Evolutionary conservation across 345 rosid genomes (phyloP), one percentile per base, ranked within the genome.

Genomic region (Pistacia integerrima): DNA sequence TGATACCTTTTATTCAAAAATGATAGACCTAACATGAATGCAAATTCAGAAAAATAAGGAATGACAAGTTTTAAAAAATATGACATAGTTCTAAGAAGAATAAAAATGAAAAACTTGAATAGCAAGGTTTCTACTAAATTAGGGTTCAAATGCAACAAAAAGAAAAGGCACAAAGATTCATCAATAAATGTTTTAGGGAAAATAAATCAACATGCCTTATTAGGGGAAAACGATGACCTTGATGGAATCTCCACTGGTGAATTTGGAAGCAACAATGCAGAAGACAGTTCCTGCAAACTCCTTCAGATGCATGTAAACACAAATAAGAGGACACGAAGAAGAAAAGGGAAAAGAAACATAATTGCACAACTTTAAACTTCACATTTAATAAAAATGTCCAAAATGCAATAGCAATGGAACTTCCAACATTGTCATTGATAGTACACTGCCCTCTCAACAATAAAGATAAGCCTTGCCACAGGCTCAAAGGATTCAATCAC

Each of bases 211-310:
- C 67, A 63, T 75, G 85, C 94, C 93, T 82, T 80, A 56, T 79
- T 84, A 6, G 75, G 73, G 62, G 76, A 76, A 68, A 71, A 79
- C 67, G 87, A 68, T 44, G 82, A 66, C 64, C 85, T 77, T 13
- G 78, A 86, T 38, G 79, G 68, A 75, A 78, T 88, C 75, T 79
- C 85, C 73, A 8, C 64, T 70, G 67, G 70, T 64, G 85, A 72
- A 78, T 83, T 89, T 79, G 81, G 69, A 77, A 81, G 86, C 66
- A 82, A 59, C 78, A 87, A 61, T 51, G 77, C 60, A 28, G 79
- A 82, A 65, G 89, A 90, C 71, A 95, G 90, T 70, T 85, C 90
- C 84, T 87, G 96, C 90, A 93, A 84, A 83, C 96, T 86, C 98
- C 99, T 95, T 82, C 80, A 79, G 18, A 79, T 67, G 67, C 81